Evolutionary conservation across 208 protist genomes (phyloP).

Genomic region (Leptomonas pyrrhocoris): DNA sequence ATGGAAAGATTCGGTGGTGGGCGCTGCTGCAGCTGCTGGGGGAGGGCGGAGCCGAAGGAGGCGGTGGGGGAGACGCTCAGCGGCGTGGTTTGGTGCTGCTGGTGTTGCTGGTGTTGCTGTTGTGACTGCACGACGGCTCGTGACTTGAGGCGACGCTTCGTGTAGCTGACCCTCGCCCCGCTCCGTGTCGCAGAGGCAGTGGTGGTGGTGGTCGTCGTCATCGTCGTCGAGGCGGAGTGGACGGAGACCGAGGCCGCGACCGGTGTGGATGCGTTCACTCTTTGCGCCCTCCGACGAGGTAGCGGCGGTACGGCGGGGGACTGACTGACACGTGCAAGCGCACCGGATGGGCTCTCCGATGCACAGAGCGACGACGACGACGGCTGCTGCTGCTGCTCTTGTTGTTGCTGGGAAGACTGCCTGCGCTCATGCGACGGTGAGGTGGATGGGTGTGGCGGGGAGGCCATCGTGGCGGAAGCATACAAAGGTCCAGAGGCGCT

Average conservation of each 20-base stretch:
- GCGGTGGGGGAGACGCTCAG: constrained; percentile 6
- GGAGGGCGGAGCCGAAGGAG: constrained; percentile 15
- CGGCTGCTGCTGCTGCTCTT: not conserved
- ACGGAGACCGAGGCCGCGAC: not conserved
- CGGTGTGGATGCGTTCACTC: not conserved
- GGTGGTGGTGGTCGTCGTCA: too few relatives aligned
- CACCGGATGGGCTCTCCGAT: not conserved
- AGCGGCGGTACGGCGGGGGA: constrained; percentile 1
- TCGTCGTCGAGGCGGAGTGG: not conserved
- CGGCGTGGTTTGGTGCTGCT: not conserved
- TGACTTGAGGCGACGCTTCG: constrained; percentile 11
- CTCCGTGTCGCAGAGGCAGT: constrained; percentile 1
- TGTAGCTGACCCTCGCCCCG: not conserved
- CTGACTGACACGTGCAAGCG: not conserved
- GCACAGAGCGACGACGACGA: not conserved
- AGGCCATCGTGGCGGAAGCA: not conserved
- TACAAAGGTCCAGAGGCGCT: not conserved
- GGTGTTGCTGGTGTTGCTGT: not conserved
- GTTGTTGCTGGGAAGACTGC: not conserved
- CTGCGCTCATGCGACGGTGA: not conserved
- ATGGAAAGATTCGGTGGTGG: too few relatives aligned
- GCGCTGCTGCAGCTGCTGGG: not conserved
- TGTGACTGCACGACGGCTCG: constrained; percentile 1
- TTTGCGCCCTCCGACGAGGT: not conserved
- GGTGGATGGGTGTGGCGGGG: not conserved